Conservation (phyloP, 2,329 filamentous ascomycete species). For the Zymoseptoria brevis region DNA sequence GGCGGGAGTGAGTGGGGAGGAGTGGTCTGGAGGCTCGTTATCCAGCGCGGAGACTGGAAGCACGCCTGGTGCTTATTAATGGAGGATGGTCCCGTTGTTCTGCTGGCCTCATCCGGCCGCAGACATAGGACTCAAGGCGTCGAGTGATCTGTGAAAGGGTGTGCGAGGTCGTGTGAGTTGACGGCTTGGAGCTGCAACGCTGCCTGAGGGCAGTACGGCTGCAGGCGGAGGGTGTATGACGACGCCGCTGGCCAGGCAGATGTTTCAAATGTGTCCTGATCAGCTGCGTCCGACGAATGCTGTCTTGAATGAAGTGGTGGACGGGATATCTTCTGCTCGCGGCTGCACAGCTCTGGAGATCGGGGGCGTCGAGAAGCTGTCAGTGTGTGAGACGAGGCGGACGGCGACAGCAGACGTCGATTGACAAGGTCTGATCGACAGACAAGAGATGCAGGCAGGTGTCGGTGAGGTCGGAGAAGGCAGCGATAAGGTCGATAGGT, state of each 20-base stretch:
- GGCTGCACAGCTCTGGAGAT: not conserved
- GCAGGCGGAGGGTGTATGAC: not conserved
- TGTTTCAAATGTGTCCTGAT: not conserved
- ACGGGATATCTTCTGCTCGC: not conserved
- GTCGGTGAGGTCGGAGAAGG: not conserved
- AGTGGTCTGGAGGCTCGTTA: slow-evolving; percentile 15
- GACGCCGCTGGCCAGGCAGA: not conserved
- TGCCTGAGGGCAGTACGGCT: not conserved
- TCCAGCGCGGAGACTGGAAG: slow-evolving; percentile 25
- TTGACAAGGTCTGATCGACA: not conserved
- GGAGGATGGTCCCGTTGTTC: slow-evolving; percentile 8
- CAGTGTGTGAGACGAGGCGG: not conserved
- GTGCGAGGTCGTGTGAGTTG: not conserved
- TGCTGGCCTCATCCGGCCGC: slow-evolving; percentile 15
- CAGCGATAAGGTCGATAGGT: not conserved
- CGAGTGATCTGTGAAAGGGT: not conserved
- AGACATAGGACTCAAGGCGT: slow-evolving; percentile 12
- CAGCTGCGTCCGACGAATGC: not conserved
- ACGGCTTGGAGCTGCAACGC: not conserved
- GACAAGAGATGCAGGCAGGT: not conserved
- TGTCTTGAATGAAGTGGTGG: not conserved
- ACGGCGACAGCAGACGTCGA: not conserved
- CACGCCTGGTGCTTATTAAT: not conserved
- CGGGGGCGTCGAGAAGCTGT: not conserved
- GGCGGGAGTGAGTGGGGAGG: slow-evolving; percentile 25